These are phyloP conservation scores for Coemansia sp. DNA, from an alignment of 192 early-diverging fungal species.

Conservation along the genomic window DNA sequence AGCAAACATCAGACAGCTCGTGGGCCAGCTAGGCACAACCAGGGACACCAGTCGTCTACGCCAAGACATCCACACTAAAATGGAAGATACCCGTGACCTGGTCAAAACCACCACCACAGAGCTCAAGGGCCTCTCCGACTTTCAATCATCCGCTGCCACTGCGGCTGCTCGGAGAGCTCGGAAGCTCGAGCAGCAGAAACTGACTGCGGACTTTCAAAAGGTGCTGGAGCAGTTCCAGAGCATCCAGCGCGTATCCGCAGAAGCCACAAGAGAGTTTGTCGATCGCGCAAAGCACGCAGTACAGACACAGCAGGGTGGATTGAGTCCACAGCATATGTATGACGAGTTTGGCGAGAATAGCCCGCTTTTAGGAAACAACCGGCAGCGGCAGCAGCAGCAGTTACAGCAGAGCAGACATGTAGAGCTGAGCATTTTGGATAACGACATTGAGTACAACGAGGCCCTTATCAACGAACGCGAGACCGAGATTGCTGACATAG, in stretches of 20 bases:
- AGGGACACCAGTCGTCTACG: constrained; percentile 77
- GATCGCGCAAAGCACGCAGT: constrained; percentile 61
- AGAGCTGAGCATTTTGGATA: constrained; percentile 76
- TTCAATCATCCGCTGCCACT: constrained; percentile 42
- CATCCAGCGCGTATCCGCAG: constrained; percentile 76
- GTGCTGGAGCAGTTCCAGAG: constrained; percentile 86
- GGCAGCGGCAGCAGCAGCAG: constrained; percentile 24
- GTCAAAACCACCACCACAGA: constrained; percentile 74
- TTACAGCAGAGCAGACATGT: constrained; percentile 32
- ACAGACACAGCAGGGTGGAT: constrained; percentile 11
- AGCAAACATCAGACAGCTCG: constrained; percentile 74
- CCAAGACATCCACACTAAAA: constrained; percentile 53
- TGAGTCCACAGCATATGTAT: neutral
- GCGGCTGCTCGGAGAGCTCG: constrained; percentile 51
- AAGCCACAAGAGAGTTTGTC: constrained; percentile 81
- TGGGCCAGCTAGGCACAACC: constrained; percentile 69
- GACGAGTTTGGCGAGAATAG: constrained; percentile 25
- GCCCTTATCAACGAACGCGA: constrained; percentile 91
- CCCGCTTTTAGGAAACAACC: constrained; percentile 12
- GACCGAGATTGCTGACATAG: constrained; percentile 86
- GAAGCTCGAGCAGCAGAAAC: constrained; percentile 87
- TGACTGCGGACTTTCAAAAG: constrained; percentile 93
- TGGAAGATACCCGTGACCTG: constrained; percentile 75
- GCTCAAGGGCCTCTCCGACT: constrained; percentile 69
- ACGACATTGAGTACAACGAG: constrained; percentile 94